Percentiles rank a stretch among this genome's conserved stretches.
Conservation (phyloP, 2,329 filamentous ascomycete species). For the Thielaviopsis punctulata region DNA sequence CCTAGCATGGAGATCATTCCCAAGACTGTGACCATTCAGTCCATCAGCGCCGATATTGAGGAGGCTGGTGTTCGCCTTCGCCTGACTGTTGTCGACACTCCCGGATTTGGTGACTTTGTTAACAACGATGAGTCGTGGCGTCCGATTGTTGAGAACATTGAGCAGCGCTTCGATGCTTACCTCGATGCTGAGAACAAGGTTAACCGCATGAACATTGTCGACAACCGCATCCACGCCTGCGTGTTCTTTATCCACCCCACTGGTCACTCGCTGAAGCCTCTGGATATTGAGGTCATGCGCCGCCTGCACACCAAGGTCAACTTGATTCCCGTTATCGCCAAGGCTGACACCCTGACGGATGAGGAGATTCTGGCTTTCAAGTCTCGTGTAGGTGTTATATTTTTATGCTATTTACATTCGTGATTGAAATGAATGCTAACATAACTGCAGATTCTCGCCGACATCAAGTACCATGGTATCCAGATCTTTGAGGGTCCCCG, state of each 20-base stretch:
- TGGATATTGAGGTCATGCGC: constrained; percentile 99
- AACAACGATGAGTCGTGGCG: constrained; percentile 99
- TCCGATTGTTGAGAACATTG: constrained; percentile 98
- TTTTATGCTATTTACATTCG: constrained; percentile 11
- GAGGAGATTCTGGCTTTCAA: constrained; percentile 93
- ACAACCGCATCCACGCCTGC: constrained; percentile 96
- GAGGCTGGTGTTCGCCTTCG: constrained; percentile 95
- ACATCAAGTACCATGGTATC: constrained; percentile 93
- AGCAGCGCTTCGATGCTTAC: constrained; percentile 96
- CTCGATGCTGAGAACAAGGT: constrained; percentile 99
- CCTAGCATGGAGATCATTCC: constrained; percentile 95
- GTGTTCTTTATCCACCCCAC: constrained; percentile 99
- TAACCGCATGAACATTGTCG: constrained; percentile 99
- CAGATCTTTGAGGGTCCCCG: constrained; percentile 98
- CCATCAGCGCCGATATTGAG: constrained; percentile 91
- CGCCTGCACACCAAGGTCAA: constrained; percentile 99
- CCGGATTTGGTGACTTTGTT: constrained; percentile 96
- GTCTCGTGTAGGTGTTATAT: constrained; percentile 55
- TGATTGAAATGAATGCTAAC: constrained; percentile 11
- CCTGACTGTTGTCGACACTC: constrained; percentile 91
- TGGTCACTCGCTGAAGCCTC: constrained; percentile 91
- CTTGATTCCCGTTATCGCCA: constrained; percentile 96
- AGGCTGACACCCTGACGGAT: constrained; percentile 93
- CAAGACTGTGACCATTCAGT: constrained; percentile 92
- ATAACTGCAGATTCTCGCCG: constrained; percentile 62